Base-by-base conservation (phyloP, 495 filamentous ascomycete genomes). In the Talaromyces thailandensis region DNA sequence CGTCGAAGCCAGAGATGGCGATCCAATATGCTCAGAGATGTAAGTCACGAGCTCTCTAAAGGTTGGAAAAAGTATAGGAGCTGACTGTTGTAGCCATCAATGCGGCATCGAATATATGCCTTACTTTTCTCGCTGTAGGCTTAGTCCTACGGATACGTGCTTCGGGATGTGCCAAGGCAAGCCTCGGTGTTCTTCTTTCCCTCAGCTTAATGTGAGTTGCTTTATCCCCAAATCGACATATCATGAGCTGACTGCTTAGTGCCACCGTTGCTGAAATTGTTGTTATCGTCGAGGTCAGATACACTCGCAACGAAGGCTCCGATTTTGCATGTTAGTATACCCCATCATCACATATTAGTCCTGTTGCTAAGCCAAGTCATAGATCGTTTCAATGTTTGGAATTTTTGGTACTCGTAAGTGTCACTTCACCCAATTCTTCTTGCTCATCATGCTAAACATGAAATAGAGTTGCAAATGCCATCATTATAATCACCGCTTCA, bases 381-480 rank as follows among this genome's bases (percentile, higher is more conserved):
- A 61, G 59, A 61, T 31, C 59, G 43, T 12, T 24, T 61, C 11
- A 31, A 32, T 51, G 37, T 6, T 0, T 61, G 59, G 59, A 61
- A 52, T 40, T 29, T 52, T 6, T 61, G 59, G 59, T 51, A 52
- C 24, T n/a, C 59, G 59, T 52, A n/a, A 32, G 59, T 61, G 14
- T 18, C n/a, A 31, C 31, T n/a, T 23, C 9, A 53, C 14, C 23
- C 8, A 4, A 14, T 0, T 0, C 9, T 24, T 53, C 1, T 14
- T 53, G 14, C 28, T 26, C 51, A 16, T 24, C n/a, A 18, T 12
- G 11, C 51, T 55, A 55, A 55, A 26, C 7, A 28, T 28, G 21
- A 25, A 35, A 61, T n/a, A 61, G 59, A 4, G 24, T 61, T n/a
- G 59, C 52, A 23, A 52, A 51, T 32, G 45, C 59, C 7, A 45